Evolutionary conservation across 768 basidiomycete species (phyloP).

Genomic region (Tephrocybe rancida): DNA sequence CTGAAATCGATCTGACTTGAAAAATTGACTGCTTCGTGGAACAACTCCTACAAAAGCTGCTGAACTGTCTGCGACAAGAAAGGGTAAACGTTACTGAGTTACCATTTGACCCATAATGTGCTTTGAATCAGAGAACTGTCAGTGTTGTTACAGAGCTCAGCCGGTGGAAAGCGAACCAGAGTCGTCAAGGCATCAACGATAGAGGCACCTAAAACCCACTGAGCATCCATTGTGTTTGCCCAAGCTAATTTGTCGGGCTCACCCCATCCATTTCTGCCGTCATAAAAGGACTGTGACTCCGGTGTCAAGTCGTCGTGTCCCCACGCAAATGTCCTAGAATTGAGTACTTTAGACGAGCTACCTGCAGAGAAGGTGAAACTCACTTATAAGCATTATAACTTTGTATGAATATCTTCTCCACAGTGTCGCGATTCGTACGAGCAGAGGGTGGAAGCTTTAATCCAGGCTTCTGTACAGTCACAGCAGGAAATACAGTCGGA

Average conservation of each 20-base stretch:
- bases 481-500: neutral
- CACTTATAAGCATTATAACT: conserved; percentile 55
- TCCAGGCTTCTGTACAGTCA: conserved; percentile 34
- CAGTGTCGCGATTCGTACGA: conserved; percentile 32
- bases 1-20: no score
- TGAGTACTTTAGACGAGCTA: neutral
- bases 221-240: neutral
- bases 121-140: no score
- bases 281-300: conserved; percentile 3
- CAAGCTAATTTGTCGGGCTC: neutral
- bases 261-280: conserved; percentile 15
- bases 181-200: no score
- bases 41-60: no score
- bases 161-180: no score
- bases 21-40: no score
- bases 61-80: no score
- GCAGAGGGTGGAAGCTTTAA: conserved; percentile 40
- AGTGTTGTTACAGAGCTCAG: no score
- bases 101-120: no score
- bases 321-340: conserved; percentile 40
- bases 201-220: no score
- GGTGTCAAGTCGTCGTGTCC: conserved; percentile 50
- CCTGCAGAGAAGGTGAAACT: conserved; percentile 6
- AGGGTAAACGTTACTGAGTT: no score
- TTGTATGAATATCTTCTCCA: conserved; percentile 40